phyloP scores from a whole-genome alignment of 1,284 basidiomycete genomes.

The Pseudozyma flocculosa region DNA sequence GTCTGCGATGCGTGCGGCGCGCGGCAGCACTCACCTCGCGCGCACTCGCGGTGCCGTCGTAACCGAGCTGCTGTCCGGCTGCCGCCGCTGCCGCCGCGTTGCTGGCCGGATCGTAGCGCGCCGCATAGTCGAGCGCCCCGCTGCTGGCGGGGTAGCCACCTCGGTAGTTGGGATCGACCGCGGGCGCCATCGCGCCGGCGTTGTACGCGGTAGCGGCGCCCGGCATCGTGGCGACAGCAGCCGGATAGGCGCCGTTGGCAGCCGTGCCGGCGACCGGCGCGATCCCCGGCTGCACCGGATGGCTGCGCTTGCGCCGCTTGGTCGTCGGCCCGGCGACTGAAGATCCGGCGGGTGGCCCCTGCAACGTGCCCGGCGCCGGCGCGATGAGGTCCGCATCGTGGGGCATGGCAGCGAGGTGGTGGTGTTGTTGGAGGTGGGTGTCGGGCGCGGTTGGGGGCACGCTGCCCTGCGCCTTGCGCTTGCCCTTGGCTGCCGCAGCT shows the following conservation, averaged over 20 bases:
- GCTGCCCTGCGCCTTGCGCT: constrained; percentile 31
- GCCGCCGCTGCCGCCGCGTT: constrained; percentile 17
- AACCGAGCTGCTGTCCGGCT: constrained; percentile 17
- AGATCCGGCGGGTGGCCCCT: constrained; percentile 5
- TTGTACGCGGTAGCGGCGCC: too few species aligned
- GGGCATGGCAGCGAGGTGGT: constrained; percentile 13
- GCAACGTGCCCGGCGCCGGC: constrained; percentile 14
- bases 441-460: constrained; percentile 3
- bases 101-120: constrained; percentile 22
- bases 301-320: constrained; percentile 33
- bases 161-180: constrained; percentile 30
- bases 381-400: constrained; percentile 37
- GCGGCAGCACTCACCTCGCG: constrained; percentile 9
- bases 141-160: constrained; percentile 34
- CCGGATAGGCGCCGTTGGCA: background rate
- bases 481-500: constrained; percentile 16
- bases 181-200: constrained; percentile 2
- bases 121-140: constrained; percentile 26
- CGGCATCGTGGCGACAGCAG: too few species aligned
- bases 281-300: constrained; percentile 23
- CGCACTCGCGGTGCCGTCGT: constrained; percentile 32
- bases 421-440: too few species aligned
- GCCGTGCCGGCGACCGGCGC: background rate
- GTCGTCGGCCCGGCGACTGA: constrained; percentile 3
- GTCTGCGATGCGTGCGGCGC: background rate